Base-by-base conservation (phyloP, 345 rosid species). In the Dovyalis caffra region DNA sequence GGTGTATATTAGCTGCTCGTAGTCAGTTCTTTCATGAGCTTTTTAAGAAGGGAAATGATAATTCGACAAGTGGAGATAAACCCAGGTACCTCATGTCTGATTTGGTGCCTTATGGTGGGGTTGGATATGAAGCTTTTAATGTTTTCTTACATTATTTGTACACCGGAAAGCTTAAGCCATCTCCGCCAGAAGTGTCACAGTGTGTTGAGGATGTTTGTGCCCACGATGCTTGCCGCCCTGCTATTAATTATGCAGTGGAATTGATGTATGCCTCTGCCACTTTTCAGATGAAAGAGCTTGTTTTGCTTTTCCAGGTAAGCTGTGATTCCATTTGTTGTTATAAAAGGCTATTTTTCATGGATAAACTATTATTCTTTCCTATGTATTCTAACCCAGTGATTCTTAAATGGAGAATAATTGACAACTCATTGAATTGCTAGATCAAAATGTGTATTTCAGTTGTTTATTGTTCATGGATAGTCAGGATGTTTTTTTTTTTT, bases 171-270 rank as follows among this genome's bases (percentile, higher is more conserved):
- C 72, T 86, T 3, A 69, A 28, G 61, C 70, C 57, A 40, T 38
- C 79, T 11, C 87, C 86, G 2, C 61, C 9, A 37, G 87, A 77
- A 16, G 89, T 87, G n/a, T 84, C 86, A 2, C 80, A 81, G 0
- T 87, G 90, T 60, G 86, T 86, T 37, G 87, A 87, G 28, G 37
- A 34, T 25, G 38, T 12, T 16, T 87, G 90, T 65, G 34, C 8
- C 0, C 90, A 87, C 60, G 75, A 70, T 34, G 89, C 86, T 12
- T 87, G 89, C 38, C 80, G 78, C 26, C 90, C 90, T 70, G 84
- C 83, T 1, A 64, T 87, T 18, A 73, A 73, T 67, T 87, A 76
- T 76, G 77, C 78, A 2, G 69, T 87, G 43, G 86, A 87, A 51
- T 76, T 87, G 84, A 72, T 86, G 84, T 79, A 82, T 74, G 86